Evolutionary conservation across 2,329 filamentous ascomycete genomes (phyloP).

Genomic region (Beauveria varroae): DNA sequence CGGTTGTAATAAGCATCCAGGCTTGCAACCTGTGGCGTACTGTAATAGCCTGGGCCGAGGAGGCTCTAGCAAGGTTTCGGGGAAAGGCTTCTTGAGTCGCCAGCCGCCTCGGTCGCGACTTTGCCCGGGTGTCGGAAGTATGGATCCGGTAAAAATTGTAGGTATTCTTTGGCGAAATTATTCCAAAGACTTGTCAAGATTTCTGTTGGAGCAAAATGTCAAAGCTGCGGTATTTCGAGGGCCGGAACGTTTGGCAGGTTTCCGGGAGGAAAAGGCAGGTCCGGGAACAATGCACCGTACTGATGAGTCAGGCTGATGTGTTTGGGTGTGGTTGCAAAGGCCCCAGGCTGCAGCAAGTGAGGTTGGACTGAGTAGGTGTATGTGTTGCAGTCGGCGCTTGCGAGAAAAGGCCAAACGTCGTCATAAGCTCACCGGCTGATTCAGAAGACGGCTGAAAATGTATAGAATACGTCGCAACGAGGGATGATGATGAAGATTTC

Average conservation of each 20-base stretch:
- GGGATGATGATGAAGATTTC: not conserved
- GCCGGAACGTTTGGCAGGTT: not conserved
- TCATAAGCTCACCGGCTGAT: not conserved
- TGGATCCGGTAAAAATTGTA: slow-evolving; percentile 2
- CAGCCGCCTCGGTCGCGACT: slow-evolving; percentile 3
- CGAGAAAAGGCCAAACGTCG: not conserved
- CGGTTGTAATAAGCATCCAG: slow-evolving; percentile 6
- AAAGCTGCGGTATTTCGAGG: not conserved
- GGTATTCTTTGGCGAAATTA: not conserved
- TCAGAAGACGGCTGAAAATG: not conserved
- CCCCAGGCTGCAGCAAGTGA: not conserved
- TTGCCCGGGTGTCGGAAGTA: slow-evolving; percentile 3
- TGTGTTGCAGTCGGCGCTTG: not conserved
- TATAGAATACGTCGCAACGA: not conserved
- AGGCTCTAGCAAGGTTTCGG: not conserved
- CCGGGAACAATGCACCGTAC: not conserved
- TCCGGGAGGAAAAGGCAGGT: not conserved
- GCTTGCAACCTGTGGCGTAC: not conserved
- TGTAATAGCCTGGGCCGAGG: slow-evolving; percentile 4
- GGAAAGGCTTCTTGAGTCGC: not conserved
- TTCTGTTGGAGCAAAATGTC: not conserved
- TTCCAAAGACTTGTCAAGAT: not conserved
- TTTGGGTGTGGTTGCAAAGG: not conserved
- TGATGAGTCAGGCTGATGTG: slow-evolving; percentile 10
- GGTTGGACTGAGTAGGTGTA: not conserved